Base-by-base conservation (phyloP, 371 early-diverging fungal genomes). In the Mortierella sp. region DNA sequence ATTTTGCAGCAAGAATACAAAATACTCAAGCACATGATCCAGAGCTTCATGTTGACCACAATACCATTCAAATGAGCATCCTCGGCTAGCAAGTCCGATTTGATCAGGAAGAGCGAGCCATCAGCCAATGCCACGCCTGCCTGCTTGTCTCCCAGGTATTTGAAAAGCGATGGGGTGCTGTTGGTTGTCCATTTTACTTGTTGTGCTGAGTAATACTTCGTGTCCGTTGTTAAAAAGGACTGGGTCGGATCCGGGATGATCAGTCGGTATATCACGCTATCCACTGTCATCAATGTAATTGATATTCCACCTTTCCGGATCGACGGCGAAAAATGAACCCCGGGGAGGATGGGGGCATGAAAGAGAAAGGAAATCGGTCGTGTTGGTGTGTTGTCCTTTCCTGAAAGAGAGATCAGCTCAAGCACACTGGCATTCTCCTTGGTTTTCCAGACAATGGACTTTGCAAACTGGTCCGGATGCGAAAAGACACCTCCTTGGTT, bases 361-460 rank as follows among this genome's bases (percentile, higher is more conserved):
- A 76, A 64, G 29, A 45, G 64, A 39, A 76, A 76, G 28, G 76
- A 54, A 16, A 76, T 68, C 12, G 53, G 68, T 27, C 69, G 69
- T 13, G 76, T 60, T 7, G 67, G 57, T 0, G 49, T 49, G 51
- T 67, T 64, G n/a, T 76, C 76, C 51, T 67, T 76, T 41, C 69
- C 60, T 4, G 76, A 64, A 27, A 76, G 56, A 2, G 69, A 64
- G 39, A 60, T 49, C 21, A 76, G 64, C 47, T 76, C 76, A 17
- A 76, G 57, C 0, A 50, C 24, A 4, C 65, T 57, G 22, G 76
- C 68, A 45, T 76, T 76, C 3, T 57, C 54, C 43, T 39, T 60
- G 17, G 76, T 76, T 50, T 69, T 63, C 76, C 76, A 76, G n/a
- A 64, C 76, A 28, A 76, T 53, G 0, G 76, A 68, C 37, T 73